Percentiles rank a stretch among this genome's conserved stretches.
These are phyloP conservation scores for Penicillium cosmopolitanum DNA, from an alignment of 495 filamentous ascomycete species.

Conservation along the genomic window DNA sequence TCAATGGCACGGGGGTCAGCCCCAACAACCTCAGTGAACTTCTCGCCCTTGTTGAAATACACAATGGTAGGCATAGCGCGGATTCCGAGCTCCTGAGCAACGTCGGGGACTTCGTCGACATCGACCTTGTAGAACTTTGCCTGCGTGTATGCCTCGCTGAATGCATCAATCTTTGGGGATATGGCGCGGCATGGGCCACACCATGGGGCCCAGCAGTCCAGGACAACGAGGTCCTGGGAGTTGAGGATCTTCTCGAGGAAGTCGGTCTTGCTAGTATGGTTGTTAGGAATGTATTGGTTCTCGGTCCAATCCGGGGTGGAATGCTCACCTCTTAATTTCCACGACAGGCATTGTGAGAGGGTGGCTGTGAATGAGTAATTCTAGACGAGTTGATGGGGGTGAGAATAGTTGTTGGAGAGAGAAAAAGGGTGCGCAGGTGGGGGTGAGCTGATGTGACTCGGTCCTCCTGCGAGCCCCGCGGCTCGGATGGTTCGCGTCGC, in stretches of 20 bases:
- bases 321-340: conserved; percentile 16
- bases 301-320: background rate
- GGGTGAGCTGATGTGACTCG: no score
- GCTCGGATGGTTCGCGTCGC: background rate
- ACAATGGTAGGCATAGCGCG: conserved; percentile 89
- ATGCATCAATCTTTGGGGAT: conserved; percentile 69
- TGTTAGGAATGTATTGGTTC: background rate
- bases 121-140: conserved; percentile 85
- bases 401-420: no score
- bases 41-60: conserved; percentile 74
- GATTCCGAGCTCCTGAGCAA: conserved; percentile 75
- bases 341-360: conserved; percentile 15
- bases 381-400: no score
- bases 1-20: conserved; percentile 57
- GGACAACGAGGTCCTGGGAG: conserved; percentile 54
- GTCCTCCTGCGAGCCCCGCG: background rate
- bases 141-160: conserved; percentile 52
- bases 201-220: conserved; percentile 88
- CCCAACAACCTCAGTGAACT: conserved; percentile 67
- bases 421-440: no score
- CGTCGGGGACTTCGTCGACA: conserved; percentile 75
- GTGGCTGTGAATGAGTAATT: no score
- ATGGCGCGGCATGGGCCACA: conserved; percentile 91
- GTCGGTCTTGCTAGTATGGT: conserved; percentile 16
- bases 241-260: conserved; percentile 39